Base-by-base conservation (phyloP, 768 basidiomycete genomes). In the Suillus subalutaceus region DNA sequence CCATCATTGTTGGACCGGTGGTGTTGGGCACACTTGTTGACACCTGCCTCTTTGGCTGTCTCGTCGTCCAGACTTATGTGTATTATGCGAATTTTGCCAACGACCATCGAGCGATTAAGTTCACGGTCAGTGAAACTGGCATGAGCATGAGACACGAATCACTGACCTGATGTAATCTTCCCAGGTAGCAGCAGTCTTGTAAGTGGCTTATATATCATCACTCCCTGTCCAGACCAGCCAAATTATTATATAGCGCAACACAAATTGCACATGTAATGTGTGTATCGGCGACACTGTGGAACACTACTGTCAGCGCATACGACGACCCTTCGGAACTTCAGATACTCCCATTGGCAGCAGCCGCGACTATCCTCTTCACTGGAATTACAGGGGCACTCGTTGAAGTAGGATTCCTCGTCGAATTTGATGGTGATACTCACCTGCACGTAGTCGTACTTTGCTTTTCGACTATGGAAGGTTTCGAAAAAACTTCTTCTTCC, bases 21-120 rank as follows among this genome's bases (percentile, higher is more conserved):
- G 62, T 66, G 41, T 32, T 74, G 37, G 71, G 73, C 40, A 62
- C 68, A 12, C 63, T 76, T 43, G 41, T 73, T 57, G 68, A 69
- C 43, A 71, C 75, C 20, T 41, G 71, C 57, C 56, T 74, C 63
- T 63, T 76, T 2, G 74, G 74, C 62, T 71, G 74, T 44, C 63
- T 60, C 52, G 56, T 76, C 43, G 65, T 76, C 44, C 74, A 74
- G 63, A 71, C 69, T 7, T 72, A 67, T 65, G 59, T 74, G 56
- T 76, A 74, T 64, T 74, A 65, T 73, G 69, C 66, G 18, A 74
- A 69, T 48, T 56, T 68, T 57, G 64, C 61, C 57, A 50, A 64
- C 3, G 66, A 71, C 26, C 6, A 38, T 23, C 72, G 71, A 69
- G 48, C 53, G 15, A 44, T 66, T 32, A 73, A 62, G 30, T 0